Conservation (phyloP, 768 basidiomycete genomes). For the Suillus subaureus region DNA sequence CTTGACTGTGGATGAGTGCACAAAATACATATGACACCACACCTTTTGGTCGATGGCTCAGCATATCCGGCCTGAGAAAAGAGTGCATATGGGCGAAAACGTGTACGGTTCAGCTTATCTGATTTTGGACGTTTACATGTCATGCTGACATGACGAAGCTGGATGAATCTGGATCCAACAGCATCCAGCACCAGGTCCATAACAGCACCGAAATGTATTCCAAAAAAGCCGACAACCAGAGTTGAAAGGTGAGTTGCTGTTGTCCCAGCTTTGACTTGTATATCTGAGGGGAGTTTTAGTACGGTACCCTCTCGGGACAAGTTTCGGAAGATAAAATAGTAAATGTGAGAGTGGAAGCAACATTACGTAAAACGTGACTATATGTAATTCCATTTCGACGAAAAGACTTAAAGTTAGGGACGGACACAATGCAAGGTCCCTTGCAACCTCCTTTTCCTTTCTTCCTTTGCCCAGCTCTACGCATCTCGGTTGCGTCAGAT, state of each 20-base stretch:
- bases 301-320: too few relatives aligned
- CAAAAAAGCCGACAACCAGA: neutral
- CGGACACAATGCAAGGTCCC: neutral
- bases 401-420: slow-evolving; percentile 4
- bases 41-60: neutral
- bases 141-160: neutral
- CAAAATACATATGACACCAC: neutral
- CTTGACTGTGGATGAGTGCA: neutral
- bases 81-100: neutral
- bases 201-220: neutral
- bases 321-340: neutral
- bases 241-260: neutral
- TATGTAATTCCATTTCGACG: slow-evolving; percentile 10
- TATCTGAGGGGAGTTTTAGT: too few relatives aligned
- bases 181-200: neutral
- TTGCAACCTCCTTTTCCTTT: neutral
- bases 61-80: neutral
- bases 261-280: neutral
- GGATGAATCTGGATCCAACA: neutral
- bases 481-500: neutral
- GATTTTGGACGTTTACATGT: neutral
- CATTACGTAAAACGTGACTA: slow-evolving; percentile 8
- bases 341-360: slow-evolving; percentile 11
- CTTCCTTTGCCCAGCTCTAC: neutral
- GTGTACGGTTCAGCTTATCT: neutral